A percentile compares a stretch with the other conserved stretches of the same genome.
Conservation (phyloP, 2,329 filamentous ascomycete species). For the Penicillium sp. region DNA sequence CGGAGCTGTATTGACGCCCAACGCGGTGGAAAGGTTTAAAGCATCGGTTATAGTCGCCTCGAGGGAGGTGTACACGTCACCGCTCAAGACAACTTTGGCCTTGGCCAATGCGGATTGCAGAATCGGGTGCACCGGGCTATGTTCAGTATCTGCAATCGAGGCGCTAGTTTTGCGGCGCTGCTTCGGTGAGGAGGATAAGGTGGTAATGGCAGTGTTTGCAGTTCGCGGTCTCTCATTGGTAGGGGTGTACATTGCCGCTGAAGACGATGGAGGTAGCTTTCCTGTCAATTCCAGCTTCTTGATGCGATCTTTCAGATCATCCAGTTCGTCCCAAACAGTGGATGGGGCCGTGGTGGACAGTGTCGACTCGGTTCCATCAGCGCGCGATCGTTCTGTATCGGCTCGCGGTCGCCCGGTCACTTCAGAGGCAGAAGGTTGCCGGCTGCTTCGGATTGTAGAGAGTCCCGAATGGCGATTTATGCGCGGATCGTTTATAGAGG, state of each 20-base stretch:
- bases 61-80: conserved; percentile 73
- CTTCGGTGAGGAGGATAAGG: conserved; percentile 85
- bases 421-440: conserved; percentile 38
- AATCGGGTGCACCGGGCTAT: conserved; percentile 68
- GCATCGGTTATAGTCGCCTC: conserved; percentile 83
- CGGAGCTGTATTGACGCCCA: conserved; percentile 69
- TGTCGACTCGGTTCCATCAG: conserved; percentile 78
- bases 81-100: conserved; percentile 66
- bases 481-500: conserved; percentile 37
- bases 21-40: conserved; percentile 72
- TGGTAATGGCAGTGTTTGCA: conserved; percentile 87
- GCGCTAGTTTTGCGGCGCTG: conserved; percentile 57
- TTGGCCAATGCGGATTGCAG: conserved; percentile 79
- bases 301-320: conserved; percentile 92
- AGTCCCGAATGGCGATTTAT: conserved; percentile 36
- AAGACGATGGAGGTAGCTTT: conserved; percentile 79
- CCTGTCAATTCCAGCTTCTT: conserved; percentile 85
- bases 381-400: conserved; percentile 37
- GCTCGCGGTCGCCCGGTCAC: conserved; percentile 35
- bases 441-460: conserved; percentile 38
- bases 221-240: conserved; percentile 83
- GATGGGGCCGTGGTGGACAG: conserved; percentile 85
- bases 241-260: conserved; percentile 71
- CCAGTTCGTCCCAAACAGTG: conserved; percentile 95
- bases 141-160: conserved; percentile 36